These are phyloP conservation scores for Aspergillus tubingensis DNA, from an alignment of 2,329 filamentous ascomycete genomes.

Conservation along the genomic window DNA sequence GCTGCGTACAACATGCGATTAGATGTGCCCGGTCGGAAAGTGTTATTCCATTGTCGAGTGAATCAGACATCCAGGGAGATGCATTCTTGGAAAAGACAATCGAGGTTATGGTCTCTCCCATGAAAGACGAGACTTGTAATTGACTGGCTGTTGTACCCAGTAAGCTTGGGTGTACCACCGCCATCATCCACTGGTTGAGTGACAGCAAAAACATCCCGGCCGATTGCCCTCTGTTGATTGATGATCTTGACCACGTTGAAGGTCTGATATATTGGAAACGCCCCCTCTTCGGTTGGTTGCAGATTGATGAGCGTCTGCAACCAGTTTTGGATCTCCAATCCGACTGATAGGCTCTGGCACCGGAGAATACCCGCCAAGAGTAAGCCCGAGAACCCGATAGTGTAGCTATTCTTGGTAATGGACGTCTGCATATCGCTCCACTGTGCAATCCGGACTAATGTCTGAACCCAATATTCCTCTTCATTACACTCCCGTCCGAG, in stretches of 20 bases:
- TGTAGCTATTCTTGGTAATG: slow-evolving; percentile 24
- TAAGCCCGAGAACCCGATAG: slow-evolving; percentile 30
- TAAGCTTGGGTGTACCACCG: slow-evolving; percentile 25
- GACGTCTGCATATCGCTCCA: slow-evolving; percentile 19
- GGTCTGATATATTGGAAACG: slow-evolving; percentile 28
- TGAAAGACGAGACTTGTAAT: slow-evolving; percentile 24
- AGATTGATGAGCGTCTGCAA: slow-evolving; percentile 16
- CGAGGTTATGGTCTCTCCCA: slow-evolving; percentile 11
- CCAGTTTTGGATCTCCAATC: slow-evolving; percentile 23
- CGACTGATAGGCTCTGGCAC: slow-evolving; percentile 18
- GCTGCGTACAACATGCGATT: no score
- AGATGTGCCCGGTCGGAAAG: no score
- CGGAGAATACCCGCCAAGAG: slow-evolving; percentile 24
- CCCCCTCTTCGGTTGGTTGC: slow-evolving; percentile 28
- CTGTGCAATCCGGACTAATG: slow-evolving; percentile 19
- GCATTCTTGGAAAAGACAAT: neutral
- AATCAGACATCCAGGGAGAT: neutral
- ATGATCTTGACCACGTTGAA: slow-evolving; percentile 22
- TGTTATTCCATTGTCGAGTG: no score
- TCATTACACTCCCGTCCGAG: neutral
- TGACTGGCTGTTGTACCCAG: slow-evolving; percentile 27
- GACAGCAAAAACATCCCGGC: slow-evolving; percentile 22
- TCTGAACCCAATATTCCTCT: slow-evolving; percentile 15
- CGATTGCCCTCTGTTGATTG: slow-evolving; percentile 20
- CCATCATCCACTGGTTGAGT: slow-evolving; percentile 24